Conservation (phyloP, 805 yeast genomes). For the Metahyphopichia silvanorum region DNA sequence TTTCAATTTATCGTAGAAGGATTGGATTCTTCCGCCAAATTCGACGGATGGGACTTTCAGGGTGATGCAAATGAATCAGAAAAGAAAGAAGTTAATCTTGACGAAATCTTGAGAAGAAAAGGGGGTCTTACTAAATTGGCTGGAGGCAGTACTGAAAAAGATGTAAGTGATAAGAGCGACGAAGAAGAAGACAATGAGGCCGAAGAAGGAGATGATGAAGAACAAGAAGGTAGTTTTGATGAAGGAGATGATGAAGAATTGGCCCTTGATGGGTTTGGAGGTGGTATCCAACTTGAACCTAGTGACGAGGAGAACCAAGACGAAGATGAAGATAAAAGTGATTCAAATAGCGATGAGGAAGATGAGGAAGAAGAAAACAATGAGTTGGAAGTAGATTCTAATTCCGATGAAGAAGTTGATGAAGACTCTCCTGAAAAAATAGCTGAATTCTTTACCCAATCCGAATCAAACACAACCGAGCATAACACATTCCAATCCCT, state of each 20-base stretch:
- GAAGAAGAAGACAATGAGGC: conserved; percentile 19
- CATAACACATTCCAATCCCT: conserved; percentile 72
- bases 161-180: conserved; percentile 20
- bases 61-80: conserved; percentile 35
- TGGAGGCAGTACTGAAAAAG: conserved; percentile 34
- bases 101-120: conserved; percentile 79
- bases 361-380: conserved; percentile 29
- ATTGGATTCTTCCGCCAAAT: conserved; percentile 43
- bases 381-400: conserved; percentile 17
- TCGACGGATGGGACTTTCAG: conserved; percentile 84
- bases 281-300: no score
- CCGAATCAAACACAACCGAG: conserved; percentile 41
- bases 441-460: conserved; percentile 70
- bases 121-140: conserved; percentile 62
- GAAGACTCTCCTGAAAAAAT: conserved; percentile 80
- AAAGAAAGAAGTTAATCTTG: conserved; percentile 73
- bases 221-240: conserved; percentile 21
- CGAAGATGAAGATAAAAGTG: conserved; percentile 23
- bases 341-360: conserved; percentile 23
- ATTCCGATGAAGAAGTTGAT: conserved; percentile 26
- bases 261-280: conserved; percentile 45
- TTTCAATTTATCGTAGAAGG: conserved; percentile 70
- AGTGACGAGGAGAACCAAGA: conserved; percentile 38
- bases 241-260: conserved; percentile 38
- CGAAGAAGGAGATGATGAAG: conserved; percentile 35